Conservation (phyloP, 257 asterid species). For the Gardenia jasminoides region DNA sequence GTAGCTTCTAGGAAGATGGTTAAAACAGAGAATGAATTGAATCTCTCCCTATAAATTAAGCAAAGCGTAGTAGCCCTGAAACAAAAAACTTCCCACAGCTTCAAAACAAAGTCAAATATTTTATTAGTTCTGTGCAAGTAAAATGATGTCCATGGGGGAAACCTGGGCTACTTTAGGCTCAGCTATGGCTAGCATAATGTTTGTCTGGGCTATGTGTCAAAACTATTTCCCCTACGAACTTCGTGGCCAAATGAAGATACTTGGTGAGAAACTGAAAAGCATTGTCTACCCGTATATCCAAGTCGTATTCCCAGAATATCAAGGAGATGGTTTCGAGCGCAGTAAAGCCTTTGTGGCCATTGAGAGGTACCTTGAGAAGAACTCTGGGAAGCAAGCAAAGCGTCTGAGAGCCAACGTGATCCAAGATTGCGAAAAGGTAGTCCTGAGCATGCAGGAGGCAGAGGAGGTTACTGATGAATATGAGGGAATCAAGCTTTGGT, state of each 20-base stretch:
- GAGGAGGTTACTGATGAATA: conserved; percentile 6
- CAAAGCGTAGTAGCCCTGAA: too few relatives aligned
- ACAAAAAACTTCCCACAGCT: too few relatives aligned
- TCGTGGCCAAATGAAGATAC: neutral
- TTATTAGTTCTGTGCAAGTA: neutral
- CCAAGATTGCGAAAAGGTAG: conserved; percentile 18
- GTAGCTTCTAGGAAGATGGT: too few relatives aligned
- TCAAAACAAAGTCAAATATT: too few relatives aligned
- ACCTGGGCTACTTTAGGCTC: conserved; percentile 4
- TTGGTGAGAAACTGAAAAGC: neutral
- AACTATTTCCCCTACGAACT: conserved; percentile 1
- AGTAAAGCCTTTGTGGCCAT: conserved; percentile 38
- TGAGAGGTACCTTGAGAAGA: conserved; percentile 13
- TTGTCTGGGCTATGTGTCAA: conserved; percentile 1
- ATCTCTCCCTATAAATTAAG: too few relatives aligned
- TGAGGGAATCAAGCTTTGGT: conserved; percentile 14
- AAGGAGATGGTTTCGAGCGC: conserved; percentile 32
- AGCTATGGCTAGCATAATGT: neutral
- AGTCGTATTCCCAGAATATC: conserved; percentile 18
- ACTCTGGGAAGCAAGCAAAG: conserved; percentile 13
- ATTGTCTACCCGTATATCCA: conserved; percentile 16
- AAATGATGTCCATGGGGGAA: conserved; percentile 2
- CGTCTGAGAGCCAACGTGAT: conserved; percentile 12
- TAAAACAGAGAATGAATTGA: too few relatives aligned
- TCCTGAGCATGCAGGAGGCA: conserved; percentile 17